Conservation (phyloP, 225 moss, liverwort and hornwort species). For the Anthoceros angustus region DNA sequence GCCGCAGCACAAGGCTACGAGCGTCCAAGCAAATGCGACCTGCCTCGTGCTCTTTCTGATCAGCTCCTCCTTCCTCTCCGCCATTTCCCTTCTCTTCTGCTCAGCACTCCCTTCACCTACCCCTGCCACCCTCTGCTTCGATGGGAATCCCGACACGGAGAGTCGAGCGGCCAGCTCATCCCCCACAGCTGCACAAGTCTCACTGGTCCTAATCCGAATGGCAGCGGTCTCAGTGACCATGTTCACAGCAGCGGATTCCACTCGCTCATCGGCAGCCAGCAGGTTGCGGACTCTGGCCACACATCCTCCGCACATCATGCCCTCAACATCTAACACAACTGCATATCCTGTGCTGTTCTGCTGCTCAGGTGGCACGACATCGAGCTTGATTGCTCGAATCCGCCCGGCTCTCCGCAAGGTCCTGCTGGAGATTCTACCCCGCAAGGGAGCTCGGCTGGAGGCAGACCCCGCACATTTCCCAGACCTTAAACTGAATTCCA, state of each 20-base stretch:
- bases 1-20: conserved; percentile 81
- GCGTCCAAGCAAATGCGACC: conserved; percentile 73
- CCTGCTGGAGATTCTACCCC: too few species aligned
- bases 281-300: conserved; percentile 81
- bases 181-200: conserved; percentile 13
- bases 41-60: conserved; percentile 52
- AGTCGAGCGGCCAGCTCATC: conserved; percentile 46
- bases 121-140: conserved; percentile 42
- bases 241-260: conserved; percentile 72
- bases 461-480: too few species aligned
- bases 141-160: conserved; percentile 53
- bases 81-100: conserved; percentile 55
- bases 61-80: conserved; percentile 45
- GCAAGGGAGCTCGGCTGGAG: too few species aligned
- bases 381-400: too few species aligned
- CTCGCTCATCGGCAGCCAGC: conserved; percentile 35
- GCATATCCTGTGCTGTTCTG: conserved; percentile 11
- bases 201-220: conserved; percentile 29
- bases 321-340: conserved; percentile 69
- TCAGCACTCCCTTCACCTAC: conserved; percentile 30
- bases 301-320: conserved; percentile 98
- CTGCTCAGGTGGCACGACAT: too few species aligned
- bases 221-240: conserved; percentile 92
- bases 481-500: too few species aligned
- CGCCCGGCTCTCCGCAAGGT: too few species aligned